Base-by-base conservation (phyloP, 305 asterid species). In the Plantago coronopus region DNA sequence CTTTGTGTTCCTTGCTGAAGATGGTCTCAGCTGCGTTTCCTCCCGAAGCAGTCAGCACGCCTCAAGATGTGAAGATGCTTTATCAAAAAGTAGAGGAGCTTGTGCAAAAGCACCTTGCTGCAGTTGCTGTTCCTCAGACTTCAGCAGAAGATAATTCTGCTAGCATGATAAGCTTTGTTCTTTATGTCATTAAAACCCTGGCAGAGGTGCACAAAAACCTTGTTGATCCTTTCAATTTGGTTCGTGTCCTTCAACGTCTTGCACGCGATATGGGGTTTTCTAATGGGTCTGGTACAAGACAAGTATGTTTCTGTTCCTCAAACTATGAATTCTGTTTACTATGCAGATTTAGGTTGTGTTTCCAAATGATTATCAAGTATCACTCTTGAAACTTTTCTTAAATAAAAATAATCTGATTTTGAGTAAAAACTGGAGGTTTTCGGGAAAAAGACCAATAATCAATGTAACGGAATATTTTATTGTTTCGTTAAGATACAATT, bases 81-180 rank as follows among this genome's bases (percentile, higher is more conserved):
- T 94, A 87, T 81, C 96, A 90, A 67, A 94, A 94, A 77, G 91
- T 87, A 53, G 99, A 94, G 78, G 99, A 94, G 72, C 95, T 94
- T 48, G 88, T 94, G 57, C 96, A 87, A 72, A 90, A 88, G 86
- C 99, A 94, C 81, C 95, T 90, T 76, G 88, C 95, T 67, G 87
- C 84, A 54, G 81, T 90, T 77, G 94, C 95, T 70, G 84, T 82
- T 64, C 95, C 97, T 65, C 99, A 87, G 72, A 69, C 86, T 43
- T 74, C 97, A 57, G 95, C 95, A 47, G 99, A 94, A 78, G 99
- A 94, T 76, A 83, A 75, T 71, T 85, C 97, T 67, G 81, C 93
- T 64, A 78, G 87, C 87, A 94, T 84, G 95, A 86, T 87, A 71
- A 90, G 86, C 82, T 94, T 94, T 83, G 96, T 94, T 70, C 95